These are phyloP conservation scores for Rhizophagus sp. DNA, from an alignment of 192 early-diverging fungal species.

Conservation along the genomic window DNA sequence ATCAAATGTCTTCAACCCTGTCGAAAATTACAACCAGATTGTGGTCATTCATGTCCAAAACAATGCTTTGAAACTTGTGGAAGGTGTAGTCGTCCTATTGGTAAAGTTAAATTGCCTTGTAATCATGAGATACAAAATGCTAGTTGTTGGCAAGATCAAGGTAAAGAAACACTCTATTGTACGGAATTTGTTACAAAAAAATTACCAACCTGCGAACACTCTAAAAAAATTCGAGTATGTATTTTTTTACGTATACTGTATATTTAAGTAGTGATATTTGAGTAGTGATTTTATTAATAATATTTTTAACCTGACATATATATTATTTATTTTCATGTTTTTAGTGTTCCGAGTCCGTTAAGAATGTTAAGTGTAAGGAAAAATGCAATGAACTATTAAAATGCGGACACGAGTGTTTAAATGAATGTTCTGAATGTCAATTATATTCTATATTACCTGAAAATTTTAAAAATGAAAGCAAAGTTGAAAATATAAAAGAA, in stretches of 20 bases:
- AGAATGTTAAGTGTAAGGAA: slow-evolving; percentile 25
- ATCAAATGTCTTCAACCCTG: slow-evolving; percentile 48
- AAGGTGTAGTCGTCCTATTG: slow-evolving; percentile 30
- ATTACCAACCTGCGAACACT: slow-evolving; percentile 46
- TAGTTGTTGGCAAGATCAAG: no score
- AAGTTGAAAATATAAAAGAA: no score
- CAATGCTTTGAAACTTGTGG: slow-evolving; percentile 53
- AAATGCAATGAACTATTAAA: slow-evolving; percentile 32
- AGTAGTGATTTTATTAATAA: no score
- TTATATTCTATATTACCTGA: background rate
- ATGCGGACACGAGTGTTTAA: slow-evolving; percentile 46
- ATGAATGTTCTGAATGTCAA: slow-evolving; percentile 44
- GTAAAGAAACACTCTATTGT: slow-evolving; percentile 29
- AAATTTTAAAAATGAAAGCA: no score
- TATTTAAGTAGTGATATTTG: no score
- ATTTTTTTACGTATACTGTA: background rate
- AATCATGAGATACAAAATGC: no score
- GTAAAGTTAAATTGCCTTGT: no score
- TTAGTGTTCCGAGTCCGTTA: slow-evolving; percentile 31
- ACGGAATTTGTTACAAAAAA: slow-evolving; percentile 23
- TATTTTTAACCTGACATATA: no score
- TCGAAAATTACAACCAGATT: slow-evolving; percentile 37
- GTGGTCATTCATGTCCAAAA: slow-evolving; percentile 49
- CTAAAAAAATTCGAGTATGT: slow-evolving; percentile 2
- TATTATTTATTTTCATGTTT: background rate